Conservation (phyloP, 345 rosid genomes). For the Firmiana major region DNA sequence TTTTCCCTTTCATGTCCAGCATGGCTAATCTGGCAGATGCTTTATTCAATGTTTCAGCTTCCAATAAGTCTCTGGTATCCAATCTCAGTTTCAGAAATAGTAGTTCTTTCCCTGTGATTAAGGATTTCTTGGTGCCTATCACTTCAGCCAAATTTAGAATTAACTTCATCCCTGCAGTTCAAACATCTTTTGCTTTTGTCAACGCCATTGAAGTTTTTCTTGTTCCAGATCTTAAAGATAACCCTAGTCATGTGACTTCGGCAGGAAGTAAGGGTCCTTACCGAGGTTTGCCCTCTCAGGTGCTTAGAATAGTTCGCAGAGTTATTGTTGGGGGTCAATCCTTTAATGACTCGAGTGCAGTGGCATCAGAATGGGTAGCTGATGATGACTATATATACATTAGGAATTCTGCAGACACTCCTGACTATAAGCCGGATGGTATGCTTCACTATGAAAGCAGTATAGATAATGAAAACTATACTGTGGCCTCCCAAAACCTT, state of each 20-base stretch:
- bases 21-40: constrained; percentile 31
- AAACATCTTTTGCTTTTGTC: constrained; percentile 43
- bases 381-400: constrained; percentile 27
- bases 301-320: constrained; percentile 29
- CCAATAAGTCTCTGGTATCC: constrained; percentile 20
- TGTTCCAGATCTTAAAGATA: constrained; percentile 20
- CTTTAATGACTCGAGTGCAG: background rate
- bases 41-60: constrained; percentile 34
- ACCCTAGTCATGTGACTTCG: constrained; percentile 3
- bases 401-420: constrained; percentile 15
- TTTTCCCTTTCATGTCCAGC: constrained; percentile 22
- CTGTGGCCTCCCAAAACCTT: background rate
- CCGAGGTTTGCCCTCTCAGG: constrained; percentile 21
- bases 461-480: background rate
- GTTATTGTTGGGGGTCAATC: constrained; percentile 39
- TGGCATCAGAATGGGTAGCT: constrained; percentile 32
- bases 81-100: constrained; percentile 25
- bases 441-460: background rate
- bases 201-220: constrained; percentile 67
- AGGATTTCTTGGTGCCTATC: constrained; percentile 47
- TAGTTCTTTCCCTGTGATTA: constrained; percentile 17
- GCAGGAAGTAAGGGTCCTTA: background rate
- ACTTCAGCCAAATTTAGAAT: constrained; percentile 16
- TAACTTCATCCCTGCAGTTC: constrained; percentile 32
- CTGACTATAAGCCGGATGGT: rapidly evolving